A percentile compares a stretch with the other conserved stretches of the same genome.
phyloP scores from a whole-genome alignment of 2,329 filamentous ascomycete genomes.

The Coleophoma crateriformis region DNA sequence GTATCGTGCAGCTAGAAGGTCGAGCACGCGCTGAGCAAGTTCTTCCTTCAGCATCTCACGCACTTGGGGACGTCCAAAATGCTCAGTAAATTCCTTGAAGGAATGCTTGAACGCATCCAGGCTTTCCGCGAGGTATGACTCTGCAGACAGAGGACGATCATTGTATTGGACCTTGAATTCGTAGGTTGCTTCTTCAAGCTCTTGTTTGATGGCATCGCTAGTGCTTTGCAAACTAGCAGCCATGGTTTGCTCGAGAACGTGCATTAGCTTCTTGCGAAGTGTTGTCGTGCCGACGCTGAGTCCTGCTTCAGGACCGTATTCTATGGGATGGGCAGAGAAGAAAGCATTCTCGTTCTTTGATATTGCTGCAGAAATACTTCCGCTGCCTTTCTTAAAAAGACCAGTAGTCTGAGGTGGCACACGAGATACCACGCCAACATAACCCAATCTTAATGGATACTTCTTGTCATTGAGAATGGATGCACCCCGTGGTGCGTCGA shows the following conservation, averaged over 20 bases:
- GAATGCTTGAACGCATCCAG: conserved; percentile 96
- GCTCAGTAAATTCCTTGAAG: conserved; percentile 88
- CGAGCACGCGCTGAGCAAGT: conserved; percentile 89
- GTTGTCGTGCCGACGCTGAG: conserved; percentile 79
- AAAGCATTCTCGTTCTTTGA: conserved; percentile 82
- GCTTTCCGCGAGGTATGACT: conserved; percentile 93
- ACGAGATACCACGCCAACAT: conserved; percentile 90
- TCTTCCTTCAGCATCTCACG: conserved; percentile 85
- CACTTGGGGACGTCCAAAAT: conserved; percentile 86
- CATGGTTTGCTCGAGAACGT: conserved; percentile 96
- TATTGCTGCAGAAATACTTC: conserved; percentile 76
- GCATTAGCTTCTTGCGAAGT: conserved; percentile 92
- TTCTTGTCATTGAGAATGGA: conserved; percentile 82
- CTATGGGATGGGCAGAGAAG: conserved; percentile 75
- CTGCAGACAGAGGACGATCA: conserved; percentile 86
- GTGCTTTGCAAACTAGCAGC: conserved; percentile 84
- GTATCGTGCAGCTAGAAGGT: conserved; percentile 86
- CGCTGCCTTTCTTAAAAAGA: conserved; percentile 77
- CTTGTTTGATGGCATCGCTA: conserved; percentile 86
- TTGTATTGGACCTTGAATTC: conserved; percentile 99
- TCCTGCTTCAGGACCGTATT: conserved; percentile 70
- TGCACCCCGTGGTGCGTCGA: conserved; percentile 74
- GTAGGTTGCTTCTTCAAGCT: conserved; percentile 93
- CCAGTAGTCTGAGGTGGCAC: conserved; percentile 57
- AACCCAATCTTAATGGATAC: conserved; percentile 90